phyloP scores from a whole-genome alignment of 2,329 filamentous ascomycete genomes.

The Pseudogymnoascus sp. region DNA sequence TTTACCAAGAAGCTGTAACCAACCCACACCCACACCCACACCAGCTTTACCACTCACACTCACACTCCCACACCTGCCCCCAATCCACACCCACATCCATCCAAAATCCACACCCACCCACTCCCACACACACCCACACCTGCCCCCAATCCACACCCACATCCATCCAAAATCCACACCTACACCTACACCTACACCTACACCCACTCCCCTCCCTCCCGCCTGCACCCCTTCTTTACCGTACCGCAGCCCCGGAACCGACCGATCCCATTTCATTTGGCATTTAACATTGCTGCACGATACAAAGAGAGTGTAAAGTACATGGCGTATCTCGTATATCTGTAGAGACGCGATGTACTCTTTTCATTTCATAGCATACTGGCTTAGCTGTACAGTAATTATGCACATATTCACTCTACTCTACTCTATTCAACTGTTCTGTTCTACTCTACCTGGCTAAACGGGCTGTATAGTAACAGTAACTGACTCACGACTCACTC shows the following conservation, averaged over 20 bases:
- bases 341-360: neutral
- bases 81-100: neutral
- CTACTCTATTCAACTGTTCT: no score
- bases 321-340: neutral
- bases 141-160: neutral
- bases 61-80: neutral
- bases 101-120: neutral
- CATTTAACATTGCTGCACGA: neutral
- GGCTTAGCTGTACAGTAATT: no score
- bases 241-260: neutral
- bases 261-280: neutral
- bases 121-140: neutral
- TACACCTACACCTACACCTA: no score
- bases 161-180: neutral
- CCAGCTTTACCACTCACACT: neutral
- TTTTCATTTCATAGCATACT: neutral
- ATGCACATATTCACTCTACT: no score
- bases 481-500: no score
- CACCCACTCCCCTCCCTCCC: neutral
- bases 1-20: neutral
- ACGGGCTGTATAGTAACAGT: no score
- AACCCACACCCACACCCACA: neutral
- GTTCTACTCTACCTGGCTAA: no score
- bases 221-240: neutral
- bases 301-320: neutral